phyloP scores from a whole-genome alignment of 2,329 filamentous ascomycete species.

The Aureobasidium namibiae region DNA sequence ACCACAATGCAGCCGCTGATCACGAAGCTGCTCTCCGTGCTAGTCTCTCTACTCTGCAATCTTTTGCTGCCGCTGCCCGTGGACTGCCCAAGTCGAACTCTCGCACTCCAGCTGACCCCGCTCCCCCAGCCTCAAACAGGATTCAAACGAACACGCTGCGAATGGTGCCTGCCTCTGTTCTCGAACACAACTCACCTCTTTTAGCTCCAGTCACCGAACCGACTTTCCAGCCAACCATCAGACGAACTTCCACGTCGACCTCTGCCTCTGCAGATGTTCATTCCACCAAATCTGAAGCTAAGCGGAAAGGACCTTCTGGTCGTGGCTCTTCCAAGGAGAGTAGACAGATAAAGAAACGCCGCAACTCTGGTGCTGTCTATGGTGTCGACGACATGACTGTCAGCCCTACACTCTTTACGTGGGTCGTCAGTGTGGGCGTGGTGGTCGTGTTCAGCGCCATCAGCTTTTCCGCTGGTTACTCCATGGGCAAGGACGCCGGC shows the following conservation, averaged over 20 bases:
- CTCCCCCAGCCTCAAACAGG: slow-evolving; percentile 24
- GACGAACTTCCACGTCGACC: slow-evolving; percentile 24
- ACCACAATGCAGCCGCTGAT: slow-evolving; percentile 61
- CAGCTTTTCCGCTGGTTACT: slow-evolving; percentile 57
- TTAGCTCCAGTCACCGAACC: slow-evolving; percentile 21
- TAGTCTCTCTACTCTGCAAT: slow-evolving; percentile 88
- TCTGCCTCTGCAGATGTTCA: slow-evolving; percentile 21
- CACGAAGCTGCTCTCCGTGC: slow-evolving; percentile 89
- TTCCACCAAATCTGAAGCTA: slow-evolving; percentile 29
- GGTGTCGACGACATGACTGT: slow-evolving; percentile 25
- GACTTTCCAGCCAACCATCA: slow-evolving; percentile 29
- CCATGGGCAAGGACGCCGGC: slow-evolving; percentile 51
- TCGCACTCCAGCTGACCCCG: slow-evolving; percentile 23
- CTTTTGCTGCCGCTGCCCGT: slow-evolving; percentile 85
- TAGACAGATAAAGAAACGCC: slow-evolving; percentile 36
- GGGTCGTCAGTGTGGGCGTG: slow-evolving; percentile 58
- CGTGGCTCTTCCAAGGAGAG: slow-evolving; percentile 37
- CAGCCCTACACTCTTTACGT: slow-evolving; percentile 55
- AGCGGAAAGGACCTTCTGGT: slow-evolving; percentile 34
- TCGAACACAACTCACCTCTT: slow-evolving; percentile 25
- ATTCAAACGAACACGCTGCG: slow-evolving; percentile 47
- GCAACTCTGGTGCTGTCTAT: slow-evolving; percentile 20
- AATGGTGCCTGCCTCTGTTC: slow-evolving; percentile 51
- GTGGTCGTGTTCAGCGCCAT: slow-evolving; percentile 56
- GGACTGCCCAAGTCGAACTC: slow-evolving; percentile 59